Evolutionary conservation across 1,284 basidiomycete species (phyloP), one percentile per base, ranked within the genome.

Genomic region (Leccinum brunneo-olivaceum): DNA sequence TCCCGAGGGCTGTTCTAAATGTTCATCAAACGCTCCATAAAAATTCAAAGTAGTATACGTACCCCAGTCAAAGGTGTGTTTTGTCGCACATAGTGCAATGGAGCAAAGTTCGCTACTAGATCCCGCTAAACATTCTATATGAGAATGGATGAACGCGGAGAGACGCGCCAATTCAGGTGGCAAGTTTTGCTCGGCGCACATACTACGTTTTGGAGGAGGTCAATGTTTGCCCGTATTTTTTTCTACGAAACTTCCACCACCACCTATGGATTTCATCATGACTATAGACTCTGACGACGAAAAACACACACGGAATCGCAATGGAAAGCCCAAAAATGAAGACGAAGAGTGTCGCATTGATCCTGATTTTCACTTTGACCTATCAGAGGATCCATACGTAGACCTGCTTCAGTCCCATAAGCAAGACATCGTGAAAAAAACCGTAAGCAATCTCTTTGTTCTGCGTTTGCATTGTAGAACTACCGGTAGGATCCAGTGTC

Each of bases 1-100:
- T 72, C 53, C 69, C 61, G 27, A 87, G 58, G 30, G 82, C 82
- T 87, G 46, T 40, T 36, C 25, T 32, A 47, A 42, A 25, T 37
- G n/a, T 34, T 28, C 5, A 33, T 37, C 35, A 39, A 39, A 15
- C n/a, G 29, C 39, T 34, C 34, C 41, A 32, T 15, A 20, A 49
- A 48, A 47, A 41, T 39, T 35, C 35, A 37, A 44, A 43, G 18
- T 35, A 34, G 41, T 12, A 45, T 37, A 27, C 84, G 53, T 60
- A 91, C 90, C 84, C 27, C 85, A 67, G 61, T 93, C 85, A 53
- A 92, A 94, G 19, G 90, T 66, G 56, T 76, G 80, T 68, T 90
- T 89, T 24, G 83, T 68, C 10, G 84, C 88, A 41, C 68, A 58
- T 34, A 92, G 66, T 15, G 89, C 84, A 43, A 77, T 72, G 37